phyloP scores from a whole-genome alignment of 148 eudicot genomes.

The Pharnaceum exiguum region DNA sequence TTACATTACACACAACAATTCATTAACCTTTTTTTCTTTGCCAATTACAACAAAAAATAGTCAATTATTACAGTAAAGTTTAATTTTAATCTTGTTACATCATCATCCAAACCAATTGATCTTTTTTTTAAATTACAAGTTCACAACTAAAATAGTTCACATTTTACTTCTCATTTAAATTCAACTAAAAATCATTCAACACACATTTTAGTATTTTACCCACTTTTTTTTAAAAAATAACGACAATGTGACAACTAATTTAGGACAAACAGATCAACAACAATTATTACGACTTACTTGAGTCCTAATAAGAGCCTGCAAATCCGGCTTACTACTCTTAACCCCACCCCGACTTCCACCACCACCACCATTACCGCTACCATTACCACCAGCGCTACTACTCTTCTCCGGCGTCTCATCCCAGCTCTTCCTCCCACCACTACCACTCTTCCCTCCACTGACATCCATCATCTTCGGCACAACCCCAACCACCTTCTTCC shows the following conservation, averaged over 20 bases:
- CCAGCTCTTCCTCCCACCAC: conserved; percentile 66
- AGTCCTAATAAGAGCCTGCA: conserved; percentile 74
- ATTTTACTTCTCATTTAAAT: too few species aligned
- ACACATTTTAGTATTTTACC: too few species aligned
- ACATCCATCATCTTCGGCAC: conserved; percentile 40
- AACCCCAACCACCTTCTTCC: conserved; percentile 55
- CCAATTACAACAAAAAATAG: too few species aligned
- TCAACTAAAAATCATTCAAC: too few species aligned
- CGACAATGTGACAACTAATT: background rate
- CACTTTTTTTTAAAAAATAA: background rate
- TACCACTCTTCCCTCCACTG: conserved; percentile 27
- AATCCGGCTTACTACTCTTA: conserved; percentile 51
- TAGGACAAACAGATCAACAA: background rate
- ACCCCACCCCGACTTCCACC: conserved; percentile 12
- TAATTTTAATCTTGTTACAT: too few species aligned
- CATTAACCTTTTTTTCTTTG: too few species aligned
- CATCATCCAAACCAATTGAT: too few species aligned
- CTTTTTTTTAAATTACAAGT: too few species aligned
- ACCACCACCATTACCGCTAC: conserved; percentile 37
- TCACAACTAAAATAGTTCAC: too few species aligned
- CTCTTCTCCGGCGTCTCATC: conserved; percentile 39
- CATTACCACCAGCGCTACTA: conserved; percentile 33
- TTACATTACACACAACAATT: background rate
- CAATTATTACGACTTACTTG: conserved; percentile 50
- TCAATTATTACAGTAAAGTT: too few species aligned